Conservation (phyloP, 768 basidiomycete species). For the Pleurotus giganteus region DNA sequence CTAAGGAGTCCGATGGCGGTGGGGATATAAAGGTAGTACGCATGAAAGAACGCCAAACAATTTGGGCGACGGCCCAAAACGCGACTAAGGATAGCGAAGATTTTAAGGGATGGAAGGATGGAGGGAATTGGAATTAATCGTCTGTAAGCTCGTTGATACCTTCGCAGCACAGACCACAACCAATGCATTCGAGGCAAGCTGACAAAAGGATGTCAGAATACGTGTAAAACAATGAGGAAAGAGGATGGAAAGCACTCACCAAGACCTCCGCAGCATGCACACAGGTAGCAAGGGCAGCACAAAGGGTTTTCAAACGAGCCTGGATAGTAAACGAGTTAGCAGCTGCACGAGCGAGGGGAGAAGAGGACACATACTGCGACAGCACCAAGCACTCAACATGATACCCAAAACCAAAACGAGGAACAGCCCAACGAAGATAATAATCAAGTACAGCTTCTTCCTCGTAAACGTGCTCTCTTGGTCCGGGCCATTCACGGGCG, state of each 20-base stretch:
- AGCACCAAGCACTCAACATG: conserved; percentile 67
- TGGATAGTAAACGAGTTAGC: conserved; percentile 15
- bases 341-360: neutral
- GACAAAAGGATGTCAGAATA: neutral
- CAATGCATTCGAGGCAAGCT: conserved; percentile 69
- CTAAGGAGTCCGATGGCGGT: too few species aligned
- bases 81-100: too few species aligned
- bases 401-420: conserved; percentile 52
- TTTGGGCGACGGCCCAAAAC: too few species aligned
- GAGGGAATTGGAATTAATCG: too few species aligned
- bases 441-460: conserved; percentile 47
- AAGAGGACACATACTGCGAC: conserved; percentile 39
- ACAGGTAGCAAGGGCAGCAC: conserved; percentile 71
- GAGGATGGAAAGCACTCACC: conserved; percentile 31
- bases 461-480: neutral
- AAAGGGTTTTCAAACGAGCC: conserved; percentile 59
- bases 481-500: neutral
- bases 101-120: too few species aligned
- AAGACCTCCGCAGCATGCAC: conserved; percentile 69
- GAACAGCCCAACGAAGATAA: conserved; percentile 62
- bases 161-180: conserved; percentile 63
- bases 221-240: neutral
- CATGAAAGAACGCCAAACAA: too few species aligned
- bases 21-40: too few species aligned
- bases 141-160: conserved; percentile 16